phyloP scores from a whole-genome alignment of 495 filamentous ascomycete genomes.

The Xylaria nigripes region DNA sequence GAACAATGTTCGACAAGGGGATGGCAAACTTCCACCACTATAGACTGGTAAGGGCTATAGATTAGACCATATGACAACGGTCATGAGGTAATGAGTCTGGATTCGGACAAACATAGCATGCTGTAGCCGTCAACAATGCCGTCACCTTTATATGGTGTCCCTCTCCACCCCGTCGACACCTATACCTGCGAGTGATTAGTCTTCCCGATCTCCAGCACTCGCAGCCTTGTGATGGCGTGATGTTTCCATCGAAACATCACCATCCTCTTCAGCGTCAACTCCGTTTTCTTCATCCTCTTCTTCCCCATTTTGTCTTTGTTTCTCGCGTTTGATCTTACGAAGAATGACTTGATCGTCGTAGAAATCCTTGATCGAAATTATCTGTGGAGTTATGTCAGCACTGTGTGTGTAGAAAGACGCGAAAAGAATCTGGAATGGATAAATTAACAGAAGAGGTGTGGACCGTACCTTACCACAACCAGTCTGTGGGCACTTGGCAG shows the following conservation, averaged over 20 bases:
- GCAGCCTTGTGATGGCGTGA: slow-evolving; percentile 6
- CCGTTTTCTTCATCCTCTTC: slow-evolving; percentile 23
- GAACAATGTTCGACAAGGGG: not conserved
- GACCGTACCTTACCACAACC: slow-evolving; percentile 36
- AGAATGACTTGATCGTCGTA: slow-evolving; percentile 35
- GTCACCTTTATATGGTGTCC: not conserved
- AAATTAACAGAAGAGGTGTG: not conserved
- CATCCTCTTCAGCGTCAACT: slow-evolving; percentile 22
- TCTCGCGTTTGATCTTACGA: slow-evolving; percentile 33
- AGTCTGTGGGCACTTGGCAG: slow-evolving; percentile 34
- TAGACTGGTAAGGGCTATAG: slow-evolving; percentile 9
- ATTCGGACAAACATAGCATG: not conserved
- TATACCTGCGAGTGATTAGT: slow-evolving; percentile 4
- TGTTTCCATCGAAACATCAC: slow-evolving; percentile 16
- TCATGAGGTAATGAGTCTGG: not conserved
- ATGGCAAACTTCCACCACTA: slow-evolving; percentile 13
- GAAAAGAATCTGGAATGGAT: no score
- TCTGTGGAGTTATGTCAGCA: slow-evolving; percentile 19
- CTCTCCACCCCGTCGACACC: slow-evolving; percentile 5
- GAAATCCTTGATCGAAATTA: slow-evolving; percentile 30
- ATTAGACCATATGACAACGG: not conserved
- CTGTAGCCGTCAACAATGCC: not conserved
- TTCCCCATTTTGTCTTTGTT: slow-evolving; percentile 12
- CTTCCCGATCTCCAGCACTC: slow-evolving; percentile 5
- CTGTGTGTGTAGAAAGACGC: not conserved